Base-by-base conservation (phyloP, 148 eudicot genomes). In the Gaultheria prostrata region DNA sequence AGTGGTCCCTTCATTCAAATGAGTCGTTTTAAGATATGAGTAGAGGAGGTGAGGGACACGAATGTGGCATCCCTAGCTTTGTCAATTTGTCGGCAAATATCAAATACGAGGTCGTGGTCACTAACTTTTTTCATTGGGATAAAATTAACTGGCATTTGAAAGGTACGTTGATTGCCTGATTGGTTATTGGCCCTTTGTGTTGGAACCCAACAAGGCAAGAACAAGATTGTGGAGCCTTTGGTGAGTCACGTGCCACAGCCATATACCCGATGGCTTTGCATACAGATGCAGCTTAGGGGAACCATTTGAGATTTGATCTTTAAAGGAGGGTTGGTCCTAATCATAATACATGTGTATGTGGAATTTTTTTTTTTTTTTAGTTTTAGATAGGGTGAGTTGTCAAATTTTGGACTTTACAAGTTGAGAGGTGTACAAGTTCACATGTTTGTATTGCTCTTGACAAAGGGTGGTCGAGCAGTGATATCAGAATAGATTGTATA, bases 191-290 rank as follows among this genome's bases (percentile, higher is more conserved):
- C 6, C 79, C 39, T 24, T 26, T 24, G 59, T 26, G 59, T 15
- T 49, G 21, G 57, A 77, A 77, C 61, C 70, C 70, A 2, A 30
- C 70, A 63, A 63, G 70, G 70, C 70, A 63, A 63, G 15, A 63
- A 63, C 14, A 63, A 63, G 30, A n/a, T 63, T 24, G 69, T 63
- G 70, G 70, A 77, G 35, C 79, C 56, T 3, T 54, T 46, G 30
- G 78, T 21, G 28, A 50, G 24, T 50, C 79, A 49, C 79, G 35
- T 77, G 4, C 4, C 43, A 39, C 43, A 39, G 79, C 79, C 79
- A n/a, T n/a, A 77, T 24, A 49, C 20, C 33, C 72, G 18, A 28
- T 67, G 72, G 72, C 35, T 67, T 28, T 63, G 70, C 30, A 24
- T n/a, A n/a, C n/a, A n/a, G n/a, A n/a, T 24, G 30, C 32, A 63